Evolutionary conservation across 768 basidiomycete genomes (phyloP).

Genomic region (Naganishia randhawae): DNA sequence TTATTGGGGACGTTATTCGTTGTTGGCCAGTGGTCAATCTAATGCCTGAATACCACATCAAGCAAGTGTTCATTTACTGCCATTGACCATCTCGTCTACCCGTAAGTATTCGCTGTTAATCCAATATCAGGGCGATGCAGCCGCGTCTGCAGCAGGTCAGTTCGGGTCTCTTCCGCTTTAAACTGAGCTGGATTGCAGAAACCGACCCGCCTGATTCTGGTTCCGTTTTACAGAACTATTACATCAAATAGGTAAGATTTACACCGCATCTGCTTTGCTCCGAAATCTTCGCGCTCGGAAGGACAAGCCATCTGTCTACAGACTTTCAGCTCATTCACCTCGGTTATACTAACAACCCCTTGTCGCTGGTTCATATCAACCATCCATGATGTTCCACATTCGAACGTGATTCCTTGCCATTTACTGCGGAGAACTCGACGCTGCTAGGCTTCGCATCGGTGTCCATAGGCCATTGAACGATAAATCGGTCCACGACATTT

Average conservation of each 20-base stretch:
- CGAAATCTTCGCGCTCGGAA: background rate
- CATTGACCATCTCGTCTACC: too few species aligned
- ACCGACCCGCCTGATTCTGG: background rate
- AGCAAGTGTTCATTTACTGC: too few species aligned
- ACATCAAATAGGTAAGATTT: background rate
- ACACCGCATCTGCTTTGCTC: background rate
- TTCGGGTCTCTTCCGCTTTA: too few species aligned
- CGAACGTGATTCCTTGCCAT: background rate
- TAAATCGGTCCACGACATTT: conserved; percentile 80
- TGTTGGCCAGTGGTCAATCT: too few species aligned
- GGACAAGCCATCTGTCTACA: background rate
- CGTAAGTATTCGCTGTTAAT: too few species aligned
- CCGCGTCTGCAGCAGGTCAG: too few species aligned
- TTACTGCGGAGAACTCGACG: background rate
- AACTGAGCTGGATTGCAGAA: too few species aligned
- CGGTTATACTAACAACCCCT: background rate
- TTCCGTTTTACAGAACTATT: background rate
- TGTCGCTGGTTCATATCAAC: conserved; percentile 25
- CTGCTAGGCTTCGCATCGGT: background rate
- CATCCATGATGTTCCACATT: conserved; percentile 19
- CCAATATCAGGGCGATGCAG: too few species aligned
- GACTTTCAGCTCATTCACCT: background rate
- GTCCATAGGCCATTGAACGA: conserved; percentile 73
- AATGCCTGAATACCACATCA: too few species aligned
- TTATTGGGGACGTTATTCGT: too few species aligned